phyloP scores from a whole-genome alignment of 176 grass and related monocot species.

The Saccharum officinarum region DNA sequence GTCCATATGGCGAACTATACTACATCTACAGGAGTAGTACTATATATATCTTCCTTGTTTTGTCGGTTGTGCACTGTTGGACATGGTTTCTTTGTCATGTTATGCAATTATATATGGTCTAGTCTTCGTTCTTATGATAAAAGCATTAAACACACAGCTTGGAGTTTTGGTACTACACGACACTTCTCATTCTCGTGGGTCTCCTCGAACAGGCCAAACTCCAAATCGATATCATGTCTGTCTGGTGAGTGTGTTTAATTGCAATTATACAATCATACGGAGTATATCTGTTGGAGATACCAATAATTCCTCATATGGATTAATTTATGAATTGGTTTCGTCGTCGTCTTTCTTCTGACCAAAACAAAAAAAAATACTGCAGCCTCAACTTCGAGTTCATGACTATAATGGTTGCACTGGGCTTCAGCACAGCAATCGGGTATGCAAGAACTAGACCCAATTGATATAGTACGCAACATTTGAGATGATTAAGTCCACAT shows the following conservation, averaged over 20 bases:
- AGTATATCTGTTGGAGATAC: not conserved
- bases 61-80: too few relatives aligned
- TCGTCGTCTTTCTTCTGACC: too few relatives aligned
- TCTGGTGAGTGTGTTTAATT: constrained; percentile 44
- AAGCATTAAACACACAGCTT: constrained; percentile 33
- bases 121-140: not conserved
- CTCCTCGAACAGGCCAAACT: constrained; percentile 52
- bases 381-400: constrained; percentile 84
- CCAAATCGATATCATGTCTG: constrained; percentile 63
- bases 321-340: too few relatives aligned
- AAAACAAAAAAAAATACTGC: not conserved
- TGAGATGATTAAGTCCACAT: not conserved
- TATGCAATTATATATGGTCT: not conserved
- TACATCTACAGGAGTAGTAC: too few relatives aligned
- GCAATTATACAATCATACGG: not conserved
- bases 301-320: not conserved
- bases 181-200: constrained; percentile 66
- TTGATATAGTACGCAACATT: not conserved
- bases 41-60: too few relatives aligned
- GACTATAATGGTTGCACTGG: constrained; percentile 80
- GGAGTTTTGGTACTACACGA: constrained; percentile 85
- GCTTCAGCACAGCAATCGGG: constrained; percentile 74
- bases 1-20: too few relatives aligned
- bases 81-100: too few relatives aligned
- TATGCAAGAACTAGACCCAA: constrained; percentile 2